These are phyloP conservation scores for Plantago elongata DNA, from an alignment of 257 asterid genomes.

Conservation along the genomic window DNA sequence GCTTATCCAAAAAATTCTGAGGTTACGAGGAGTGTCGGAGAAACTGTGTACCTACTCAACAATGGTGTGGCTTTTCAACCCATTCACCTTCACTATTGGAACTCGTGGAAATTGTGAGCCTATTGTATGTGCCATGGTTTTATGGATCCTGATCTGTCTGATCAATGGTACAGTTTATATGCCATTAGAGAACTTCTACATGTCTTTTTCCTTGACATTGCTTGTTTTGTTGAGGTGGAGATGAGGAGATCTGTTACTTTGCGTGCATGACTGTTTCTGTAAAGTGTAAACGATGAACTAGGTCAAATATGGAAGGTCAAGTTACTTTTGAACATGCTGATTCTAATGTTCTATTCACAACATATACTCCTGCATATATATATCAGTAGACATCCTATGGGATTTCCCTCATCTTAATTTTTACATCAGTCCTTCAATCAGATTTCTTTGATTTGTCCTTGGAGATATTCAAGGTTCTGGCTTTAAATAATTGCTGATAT, in stretches of 20 bases:
- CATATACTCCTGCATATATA: no score
- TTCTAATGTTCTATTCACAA: no score
- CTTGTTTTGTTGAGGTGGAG: conserved; percentile 5
- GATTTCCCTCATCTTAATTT: no score
- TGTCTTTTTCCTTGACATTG: neutral
- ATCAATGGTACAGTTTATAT: conserved; percentile 56
- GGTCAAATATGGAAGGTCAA: no score
- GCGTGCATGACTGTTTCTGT: neutral
- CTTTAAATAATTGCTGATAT: no score
- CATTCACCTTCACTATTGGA: conserved; percentile 95
- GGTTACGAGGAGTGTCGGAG: conserved; percentile 74
- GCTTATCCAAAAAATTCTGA: conserved; percentile 62
- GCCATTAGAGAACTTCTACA: neutral
- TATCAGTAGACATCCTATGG: no score
- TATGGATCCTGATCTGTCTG: conserved; percentile 76
- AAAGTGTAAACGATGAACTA: no score
- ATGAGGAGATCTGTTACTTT: conserved; percentile 12
- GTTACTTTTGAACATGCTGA: no score
- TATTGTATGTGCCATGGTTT: conserved; percentile 72
- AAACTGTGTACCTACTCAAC: conserved; percentile 53
- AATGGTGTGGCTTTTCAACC: conserved; percentile 91
- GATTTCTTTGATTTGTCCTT: no score
- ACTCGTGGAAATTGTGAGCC: conserved; percentile 99
- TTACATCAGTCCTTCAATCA: no score
- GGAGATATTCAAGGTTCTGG: no score